Evolutionary conservation across 2,329 filamentous ascomycete genomes (phyloP).

Genomic region (Fusarium duplospermum): DNA sequence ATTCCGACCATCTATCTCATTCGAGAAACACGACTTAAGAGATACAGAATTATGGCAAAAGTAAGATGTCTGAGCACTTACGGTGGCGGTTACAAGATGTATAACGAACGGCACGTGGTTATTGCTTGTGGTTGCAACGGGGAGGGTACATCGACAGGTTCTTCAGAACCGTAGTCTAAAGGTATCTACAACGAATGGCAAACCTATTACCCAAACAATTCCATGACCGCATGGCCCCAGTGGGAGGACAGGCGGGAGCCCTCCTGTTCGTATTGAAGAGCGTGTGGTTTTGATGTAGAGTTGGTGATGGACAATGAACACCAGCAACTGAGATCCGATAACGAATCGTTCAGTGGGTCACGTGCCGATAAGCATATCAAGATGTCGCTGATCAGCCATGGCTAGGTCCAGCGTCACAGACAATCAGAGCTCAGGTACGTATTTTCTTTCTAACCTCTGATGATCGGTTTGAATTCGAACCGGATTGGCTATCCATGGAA

Average conservation of each 20-base stretch:
- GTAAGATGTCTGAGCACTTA: neutral
- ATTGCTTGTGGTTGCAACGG: neutral
- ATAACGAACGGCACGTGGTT: neutral
- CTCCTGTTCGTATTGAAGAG: neutral
- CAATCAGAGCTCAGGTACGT: neutral
- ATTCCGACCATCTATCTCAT: neutral
- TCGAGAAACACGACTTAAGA: neutral
- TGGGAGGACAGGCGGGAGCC: neutral
- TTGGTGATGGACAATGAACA: neutral
- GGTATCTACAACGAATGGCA: neutral
- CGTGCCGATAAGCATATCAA: neutral
- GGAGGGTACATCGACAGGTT: neutral
- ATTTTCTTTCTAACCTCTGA: neutral
- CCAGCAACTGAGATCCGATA: neutral
- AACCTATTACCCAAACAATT: neutral
- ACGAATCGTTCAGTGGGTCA: neutral
- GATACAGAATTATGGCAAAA: neutral
- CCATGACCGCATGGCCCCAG: neutral
- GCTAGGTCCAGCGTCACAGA: neutral
- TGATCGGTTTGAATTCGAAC: neutral
- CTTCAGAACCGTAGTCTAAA: neutral
- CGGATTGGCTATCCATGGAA: conserved; percentile 13
- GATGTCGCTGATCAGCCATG: neutral
- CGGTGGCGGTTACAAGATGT: neutral
- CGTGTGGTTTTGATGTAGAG: neutral